Conservation (phyloP, 75 land plant species). For the Cupressus sempervirens region DNA sequence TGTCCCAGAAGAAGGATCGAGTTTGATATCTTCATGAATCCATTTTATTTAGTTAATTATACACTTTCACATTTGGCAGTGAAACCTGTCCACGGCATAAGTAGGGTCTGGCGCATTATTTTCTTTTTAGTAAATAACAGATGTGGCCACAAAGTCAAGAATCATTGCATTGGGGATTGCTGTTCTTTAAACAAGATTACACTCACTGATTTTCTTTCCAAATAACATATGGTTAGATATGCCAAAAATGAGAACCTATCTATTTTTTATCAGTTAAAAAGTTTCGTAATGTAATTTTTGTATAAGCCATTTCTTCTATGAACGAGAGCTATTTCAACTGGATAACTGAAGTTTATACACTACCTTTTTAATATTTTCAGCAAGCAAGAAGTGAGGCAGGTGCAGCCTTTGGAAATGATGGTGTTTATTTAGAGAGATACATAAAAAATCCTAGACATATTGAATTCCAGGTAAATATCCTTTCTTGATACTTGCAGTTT, state of each 20-base stretch:
- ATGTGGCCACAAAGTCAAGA: not conserved
- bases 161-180: not conserved
- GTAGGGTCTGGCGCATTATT: not conserved
- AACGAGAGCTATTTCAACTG: not conserved
- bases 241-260: not conserved
- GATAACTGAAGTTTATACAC: not conserved
- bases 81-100: not conserved
- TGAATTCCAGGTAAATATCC: conserved; percentile 71
- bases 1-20: not conserved
- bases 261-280: not conserved
- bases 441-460: conserved; percentile 94
- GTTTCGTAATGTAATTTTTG: not conserved
- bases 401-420: conserved; percentile 98
- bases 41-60: not conserved
- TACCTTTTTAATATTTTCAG: conserved; percentile 32
- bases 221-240: not conserved
- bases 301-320: not conserved
- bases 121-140: not conserved
- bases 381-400: conserved; percentile 98
- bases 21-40: not conserved
- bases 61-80: not conserved
- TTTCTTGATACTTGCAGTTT: not conserved
- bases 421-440: conserved; percentile 90
- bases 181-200: not conserved
- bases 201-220: not conserved